A percentile compares a stretch with the other conserved stretches of the same genome.
phyloP scores from a whole-genome alignment of 805 yeast genomes.

The Wickerhamiella siamensis region DNA sequence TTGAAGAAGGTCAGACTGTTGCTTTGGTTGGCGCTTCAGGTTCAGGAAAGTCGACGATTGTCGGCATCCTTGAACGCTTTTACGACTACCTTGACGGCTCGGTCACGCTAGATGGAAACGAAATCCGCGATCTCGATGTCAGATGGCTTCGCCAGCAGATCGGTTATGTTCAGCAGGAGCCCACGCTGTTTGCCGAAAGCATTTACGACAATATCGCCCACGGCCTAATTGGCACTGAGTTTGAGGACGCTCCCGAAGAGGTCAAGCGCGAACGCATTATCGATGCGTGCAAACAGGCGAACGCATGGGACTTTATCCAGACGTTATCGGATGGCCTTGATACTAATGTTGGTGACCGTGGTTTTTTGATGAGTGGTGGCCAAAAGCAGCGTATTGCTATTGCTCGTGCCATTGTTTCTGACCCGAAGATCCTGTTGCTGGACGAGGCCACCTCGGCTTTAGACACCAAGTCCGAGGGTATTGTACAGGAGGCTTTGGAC shows the following conservation, averaged over 20 bases:
- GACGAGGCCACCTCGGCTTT: conserved; percentile 57
- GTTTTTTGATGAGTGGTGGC: conserved; percentile 52
- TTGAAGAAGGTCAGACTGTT: conserved; percentile 80
- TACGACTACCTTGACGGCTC: conserved; percentile 67
- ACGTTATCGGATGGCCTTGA: conserved; percentile 71
- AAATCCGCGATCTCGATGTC: conserved; percentile 55
- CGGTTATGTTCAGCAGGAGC: conserved; percentile 93
- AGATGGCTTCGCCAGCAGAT: conserved; percentile 60
- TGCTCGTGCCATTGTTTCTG: conserved; percentile 52
- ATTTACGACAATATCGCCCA: conserved; percentile 77
- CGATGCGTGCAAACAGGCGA: conserved; percentile 27
- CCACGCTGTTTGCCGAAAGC: conserved; percentile 81
- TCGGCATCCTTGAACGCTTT: conserved; percentile 74
- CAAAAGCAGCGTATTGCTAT: conserved; percentile 61
- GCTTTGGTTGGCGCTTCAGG: conserved; percentile 97
- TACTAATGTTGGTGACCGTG: conserved; percentile 52
- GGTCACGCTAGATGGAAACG: conserved; percentile 72
- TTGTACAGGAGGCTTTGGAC: conserved; percentile 30
- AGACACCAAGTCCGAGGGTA: conserved; percentile 33
- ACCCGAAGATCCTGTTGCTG: conserved; percentile 42
- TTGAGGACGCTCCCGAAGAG: conserved; percentile 34
- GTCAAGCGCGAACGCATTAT: conserved; percentile 26
- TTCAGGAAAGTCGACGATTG: conserved; percentile 83
- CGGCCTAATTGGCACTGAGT: conserved; percentile 64
- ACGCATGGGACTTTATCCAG: conserved; percentile 29